Evolutionary conservation across 2,329 filamentous ascomycete species (phyloP), one percentile per base, ranked within the genome.

Genomic region (Fusarium pseudocircinatum): DNA sequence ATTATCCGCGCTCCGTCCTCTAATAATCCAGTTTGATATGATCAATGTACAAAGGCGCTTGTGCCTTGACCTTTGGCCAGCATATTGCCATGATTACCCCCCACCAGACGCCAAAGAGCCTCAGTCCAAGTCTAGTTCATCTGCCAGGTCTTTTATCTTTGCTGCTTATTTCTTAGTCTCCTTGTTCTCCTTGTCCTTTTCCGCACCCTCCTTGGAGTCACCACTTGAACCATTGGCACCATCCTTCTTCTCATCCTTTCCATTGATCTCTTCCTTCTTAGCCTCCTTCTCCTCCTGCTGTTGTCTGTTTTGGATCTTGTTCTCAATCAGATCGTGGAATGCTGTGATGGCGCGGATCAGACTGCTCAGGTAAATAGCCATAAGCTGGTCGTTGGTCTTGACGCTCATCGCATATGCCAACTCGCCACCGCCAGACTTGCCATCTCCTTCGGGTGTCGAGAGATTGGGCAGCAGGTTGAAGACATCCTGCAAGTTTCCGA

Each of bases 251-350:
- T 90, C 87, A 58, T 88, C 86, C 73, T 89, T 89, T 77, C 85
- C 83, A 75, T 91, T 91, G 30, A 77, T 74, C 79, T 93, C 93
- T 54, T 92, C 91, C 80, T 95, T 94, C 85, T 94, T 94, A 79
- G 92, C 89, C 78, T 98, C 96, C 85, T 96, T 96, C 80, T 99
- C 96, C 81, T 98, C 96, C 80, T 97, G 93, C 82, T 97, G 94
- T 84, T 98, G 95, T 82, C 96, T 90, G 85, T 99, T 99, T 86
- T 98, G 96, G 77, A 98, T 98, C 89, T 99, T 99, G 87, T 99
- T 99, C 87, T 99, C 96, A 76, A 99, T 99, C 76, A 99, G 86
- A 82, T 99, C 96, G 83, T 99, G 96, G 92, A 98, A 99, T 13
- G 96, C 96, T 18, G 96, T 98, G 80, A 99, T 99, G 64, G 96